Evolutionary conservation across 2,329 filamentous ascomycete genomes (phyloP), one percentile per base, ranked within the genome.

Genomic region (Acephala macrosclerotiorum): DNA sequence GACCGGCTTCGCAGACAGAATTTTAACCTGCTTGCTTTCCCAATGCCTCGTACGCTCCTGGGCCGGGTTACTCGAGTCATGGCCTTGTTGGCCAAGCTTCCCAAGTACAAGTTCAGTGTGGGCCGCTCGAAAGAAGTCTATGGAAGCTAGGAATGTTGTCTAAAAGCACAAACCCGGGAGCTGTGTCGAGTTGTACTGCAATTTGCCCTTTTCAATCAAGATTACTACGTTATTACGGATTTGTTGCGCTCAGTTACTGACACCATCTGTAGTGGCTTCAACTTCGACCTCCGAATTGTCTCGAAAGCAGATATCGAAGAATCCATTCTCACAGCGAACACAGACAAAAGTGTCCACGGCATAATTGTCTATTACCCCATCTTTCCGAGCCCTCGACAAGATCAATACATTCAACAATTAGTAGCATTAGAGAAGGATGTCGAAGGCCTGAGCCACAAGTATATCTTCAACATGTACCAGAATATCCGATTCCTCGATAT

Each of bases 381-480:
- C 80, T 98, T 97, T 79, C 85, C 85, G 18, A 82, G 83, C 80
- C 91, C 94, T 81, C 91, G 90, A 60, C 86, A 88, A 33, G 96
- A 99, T 80, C 91, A 92, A 79, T 98, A 98, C 79, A 89, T 99
- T 71, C 95, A 98, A 81, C 94, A 97, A 81, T 93, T 96, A 2
- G 94, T 97, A 64, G 89, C 93, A 64, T 86, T 97, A 51, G 82
- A 87, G 79, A 98, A 99, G 80, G 96, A 99, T 75, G 95, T 99
- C 71, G 96, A 99, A 80, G 96, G 96, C 40, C 88, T 99, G 65
- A 93, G 91, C 73, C 95, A 97, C 80, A 90, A 90, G 77, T 94
- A 98, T 81, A 91, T 98, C 76, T 94, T 95, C 87, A 99, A 99
- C 86, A 97, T 99, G 94, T 99, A 98, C 82, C 92, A 97, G 84